Evolutionary conservation across 1,284 basidiomycete genomes (phyloP), one percentile per base, ranked within the genome.

Genomic region (Albatrellus sp.): DNA sequence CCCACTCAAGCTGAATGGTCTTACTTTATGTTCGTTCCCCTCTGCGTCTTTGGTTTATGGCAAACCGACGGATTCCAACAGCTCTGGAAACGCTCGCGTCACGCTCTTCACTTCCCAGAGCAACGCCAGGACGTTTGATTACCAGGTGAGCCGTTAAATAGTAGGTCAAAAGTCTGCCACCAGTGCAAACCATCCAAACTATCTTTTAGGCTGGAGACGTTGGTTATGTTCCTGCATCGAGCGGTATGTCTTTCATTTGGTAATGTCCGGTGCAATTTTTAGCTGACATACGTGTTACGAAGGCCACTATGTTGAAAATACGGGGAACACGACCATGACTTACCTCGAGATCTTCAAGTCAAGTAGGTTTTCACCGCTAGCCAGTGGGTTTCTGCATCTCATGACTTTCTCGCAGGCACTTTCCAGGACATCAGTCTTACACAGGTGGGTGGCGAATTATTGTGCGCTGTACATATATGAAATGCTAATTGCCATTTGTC

Each of bases 221-320:
- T 46, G 77, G 71, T 28, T 79, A 77, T 49, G 68, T 80, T 40
- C 75, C 77, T n/a, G 66, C 70, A 13, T 65, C 69, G 1, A 72
- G 70, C 58, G 76, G 73, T 68, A 45, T 48, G 60, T 32, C 16
- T 13, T n/a, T 30, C 11, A 24, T 37, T 20, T 12, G 8, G 3
- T 43, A 28, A 12, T 1, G 17, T 40, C 13, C n/a, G 9, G 16
- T 19, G 20, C 24, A n/a, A 14, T 31, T 19, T 14, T 5, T 16
- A 1, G 30, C 42, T 16, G 10, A 34, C 19, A 28, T 36, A 40
- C 28, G 29, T 44, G 11, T 17, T 37, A 50, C 13, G 16, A 24
- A 69, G 75, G 75, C 3, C 80, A 82, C 54, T 83, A 78, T 52
- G 68, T 83, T n/a, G 78, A 85, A 61, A 82, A 82, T 54, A 76